Evolutionary conservation across 495 filamentous ascomycete species (phyloP).

Genomic region (Neurospora sp.): DNA sequence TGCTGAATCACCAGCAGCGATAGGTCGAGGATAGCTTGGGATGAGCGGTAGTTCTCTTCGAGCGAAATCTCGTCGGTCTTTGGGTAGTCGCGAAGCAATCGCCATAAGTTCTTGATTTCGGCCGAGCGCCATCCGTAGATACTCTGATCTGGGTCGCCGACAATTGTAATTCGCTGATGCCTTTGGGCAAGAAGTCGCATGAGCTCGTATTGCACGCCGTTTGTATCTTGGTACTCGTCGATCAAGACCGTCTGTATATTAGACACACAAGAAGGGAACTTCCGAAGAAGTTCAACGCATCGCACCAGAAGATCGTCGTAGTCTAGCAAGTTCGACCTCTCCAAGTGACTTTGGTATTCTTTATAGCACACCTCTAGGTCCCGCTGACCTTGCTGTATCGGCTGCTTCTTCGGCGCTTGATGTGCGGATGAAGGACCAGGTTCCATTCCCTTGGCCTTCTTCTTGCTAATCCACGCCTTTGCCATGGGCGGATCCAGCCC

Average conservation of each 20-base stretch:
- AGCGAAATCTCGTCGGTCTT: slow-evolving; percentile 73
- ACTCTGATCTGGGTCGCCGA: slow-evolving; percentile 96
- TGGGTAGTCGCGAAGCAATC: slow-evolving; percentile 65
- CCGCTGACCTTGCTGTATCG: slow-evolving; percentile 34
- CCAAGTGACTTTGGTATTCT: slow-evolving; percentile 68
- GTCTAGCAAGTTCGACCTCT: slow-evolving; percentile 75
- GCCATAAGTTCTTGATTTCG: slow-evolving; percentile 79
- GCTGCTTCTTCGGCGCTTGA: slow-evolving; percentile 24
- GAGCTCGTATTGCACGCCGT: slow-evolving; percentile 86
- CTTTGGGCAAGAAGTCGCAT: slow-evolving; percentile 79
- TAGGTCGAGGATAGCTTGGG: slow-evolving; percentile 71
- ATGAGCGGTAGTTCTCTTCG: slow-evolving; percentile 95
- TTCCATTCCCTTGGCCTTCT: slow-evolving; percentile 65
- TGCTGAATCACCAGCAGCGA: slow-evolving; percentile 89
- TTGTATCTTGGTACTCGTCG: slow-evolving; percentile 98
- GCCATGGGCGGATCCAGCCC: slow-evolving; percentile 60
- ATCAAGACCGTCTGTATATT: slow-evolving; percentile 90
- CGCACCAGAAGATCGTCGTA: slow-evolving; percentile 89
- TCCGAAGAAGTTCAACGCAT: slow-evolving; percentile 69
- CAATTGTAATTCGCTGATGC: slow-evolving; percentile 72
- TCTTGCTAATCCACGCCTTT: slow-evolving; percentile 68
- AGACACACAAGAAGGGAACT: slow-evolving; percentile 73
- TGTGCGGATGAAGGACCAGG: slow-evolving; percentile 5
- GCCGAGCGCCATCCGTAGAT: slow-evolving; percentile 98
- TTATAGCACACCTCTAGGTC: slow-evolving; percentile 59